Base-by-base conservation (phyloP, 2,329 filamentous ascomycete species). In the Phaeoacremonium minimum region DNA sequence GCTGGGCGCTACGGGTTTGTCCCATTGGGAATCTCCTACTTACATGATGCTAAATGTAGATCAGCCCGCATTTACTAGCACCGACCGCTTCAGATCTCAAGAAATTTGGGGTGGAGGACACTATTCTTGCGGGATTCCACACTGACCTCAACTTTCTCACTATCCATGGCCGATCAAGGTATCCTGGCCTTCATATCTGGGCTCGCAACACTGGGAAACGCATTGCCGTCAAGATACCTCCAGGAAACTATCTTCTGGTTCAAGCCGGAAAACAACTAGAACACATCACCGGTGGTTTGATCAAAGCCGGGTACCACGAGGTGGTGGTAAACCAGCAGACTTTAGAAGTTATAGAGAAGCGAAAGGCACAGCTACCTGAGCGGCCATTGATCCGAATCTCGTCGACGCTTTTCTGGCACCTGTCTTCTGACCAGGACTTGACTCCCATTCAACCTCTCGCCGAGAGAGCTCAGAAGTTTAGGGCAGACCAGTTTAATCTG, bases 81-180 rank as follows among this genome's bases (percentile, higher is more conserved):
- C 76, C 76, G 1, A 80, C 76, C 2, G 74, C 76, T 2, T 79
- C 75, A 0, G 73, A 80, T 50, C 67, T 80, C 11, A 36, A 44
- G 11, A 74, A 69, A 40, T 76, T 78, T 58, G 72, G 71, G 32
- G 32, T 54, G 4, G 60, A 64, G 34, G 67, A 78, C 60, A 80
- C 74, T 33, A 79, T 80, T 49, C 68, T 80, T 13, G 76, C 76
- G 13, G 76, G 76, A 28, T 80, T 80, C 62, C 76, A 80, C 55
- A 80, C 76, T 1, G 76, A 80, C 49, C 72, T 80, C 40, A 80
- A 80, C 65, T 80, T 80, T 53, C 65, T 80, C 35, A 80, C 76
- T 45, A 80, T 80, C 57, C 76, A 80, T 60, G 76, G 76, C 38
- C 76, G 76, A 46, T 77, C 73, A 18, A 73, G 76, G 41, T 80